Base-by-base conservation (phyloP, 2,329 filamentous ascomycete genomes). In the Diplodia mutila region DNA sequence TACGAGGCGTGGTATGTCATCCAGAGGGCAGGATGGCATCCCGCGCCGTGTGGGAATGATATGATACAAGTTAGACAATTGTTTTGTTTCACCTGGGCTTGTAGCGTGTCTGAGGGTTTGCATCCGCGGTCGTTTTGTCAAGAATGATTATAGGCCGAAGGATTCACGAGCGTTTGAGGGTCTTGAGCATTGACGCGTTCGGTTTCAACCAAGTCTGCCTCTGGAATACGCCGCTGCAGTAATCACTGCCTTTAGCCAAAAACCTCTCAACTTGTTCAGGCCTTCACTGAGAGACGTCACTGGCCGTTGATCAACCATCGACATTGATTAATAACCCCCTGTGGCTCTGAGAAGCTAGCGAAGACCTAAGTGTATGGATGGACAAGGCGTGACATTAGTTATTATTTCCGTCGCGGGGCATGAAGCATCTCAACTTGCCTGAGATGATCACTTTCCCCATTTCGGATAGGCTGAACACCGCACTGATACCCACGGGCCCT, bases 1-100 rank as follows among this genome's bases (percentile, higher is more conserved):
- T 49, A 61, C 37, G 4, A 11, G 39, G 54, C 23, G 6, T 21
- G 29, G 18, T 16, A 34, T 25, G 42, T 37, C 59, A 18, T 63
- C 59, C 59, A 63, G 59, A 63, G 59, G 59, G 59, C 59, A 63
- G 59, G 59, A 63, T 18, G 59, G 9, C 42, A 49, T 63, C 18
- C 8, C 39, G 14, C 16, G 9, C 18, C 18, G 37, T 63, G 59
- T 63, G 37, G 46, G 29, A 63, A 51, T 63, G 59, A 27, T n/a
- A 63, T 27, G 29, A 63, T 63, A 37, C 27, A 51, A 37, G 12
- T 34, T 27, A 37, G 23, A 34, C 21, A 11, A 4, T 7, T 42
- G 12, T 32, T 9, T 34, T 34, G 16, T n/a, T 29, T 54, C 16
- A 6, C 16, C 27, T n/a, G 51, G n/a, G 27, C 14, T 32, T 25